A percentile compares a stretch with the other conserved stretches of the same genome.
Conservation (phyloP, 305 asterid species). For the Ilex paraguariensis region DNA sequence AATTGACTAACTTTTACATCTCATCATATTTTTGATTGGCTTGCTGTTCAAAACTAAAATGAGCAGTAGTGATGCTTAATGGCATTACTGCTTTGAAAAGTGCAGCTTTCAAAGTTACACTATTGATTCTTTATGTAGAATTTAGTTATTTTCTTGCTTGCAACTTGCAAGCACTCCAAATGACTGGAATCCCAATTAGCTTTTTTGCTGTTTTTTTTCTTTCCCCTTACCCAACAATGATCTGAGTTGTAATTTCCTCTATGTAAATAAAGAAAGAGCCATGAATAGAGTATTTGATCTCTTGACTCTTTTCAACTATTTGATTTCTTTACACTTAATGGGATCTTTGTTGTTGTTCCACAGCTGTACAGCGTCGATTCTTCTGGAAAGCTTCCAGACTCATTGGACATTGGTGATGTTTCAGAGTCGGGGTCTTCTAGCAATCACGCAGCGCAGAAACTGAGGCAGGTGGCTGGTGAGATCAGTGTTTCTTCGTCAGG, state of each 20-base stretch:
- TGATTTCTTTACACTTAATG: not conserved
- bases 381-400: constrained; percentile 62
- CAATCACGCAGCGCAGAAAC: constrained; percentile 24
- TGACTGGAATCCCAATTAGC: too few species aligned
- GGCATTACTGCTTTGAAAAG: too few species aligned
- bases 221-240: too few species aligned
- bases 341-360: constrained; percentile 1
- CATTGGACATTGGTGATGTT: constrained; percentile 75
- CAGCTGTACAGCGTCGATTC: constrained; percentile 38
- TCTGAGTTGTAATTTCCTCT: not conserved
- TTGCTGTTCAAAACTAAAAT: too few species aligned
- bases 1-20: too few species aligned
- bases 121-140: too few species aligned
- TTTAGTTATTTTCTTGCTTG: too few species aligned
- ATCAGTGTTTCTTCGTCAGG: constrained; percentile 46
- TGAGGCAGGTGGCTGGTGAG: constrained; percentile 28
- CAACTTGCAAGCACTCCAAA: too few species aligned
- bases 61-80: too few species aligned
- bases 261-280: not conserved
- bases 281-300: not conserved
- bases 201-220: too few species aligned
- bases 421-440: constrained; percentile 34
- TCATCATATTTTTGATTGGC: too few species aligned
- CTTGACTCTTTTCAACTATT: not conserved
- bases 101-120: too few species aligned